Evolutionary conservation across 2,329 filamentous ascomycete species (phyloP).

Genomic region (Claviceps monticola): DNA sequence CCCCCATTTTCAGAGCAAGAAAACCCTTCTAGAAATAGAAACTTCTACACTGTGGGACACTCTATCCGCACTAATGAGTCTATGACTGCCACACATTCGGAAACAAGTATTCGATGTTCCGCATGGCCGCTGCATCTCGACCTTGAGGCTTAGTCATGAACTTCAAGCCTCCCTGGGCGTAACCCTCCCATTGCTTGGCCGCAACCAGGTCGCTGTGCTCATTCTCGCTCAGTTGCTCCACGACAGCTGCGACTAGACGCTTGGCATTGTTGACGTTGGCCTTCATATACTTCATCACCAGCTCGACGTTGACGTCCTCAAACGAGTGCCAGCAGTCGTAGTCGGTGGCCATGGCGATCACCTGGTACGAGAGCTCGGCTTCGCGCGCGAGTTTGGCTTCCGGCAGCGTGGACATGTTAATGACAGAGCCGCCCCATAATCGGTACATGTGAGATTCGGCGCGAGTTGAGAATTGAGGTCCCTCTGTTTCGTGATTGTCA

Average conservation of each 20-base stretch:
- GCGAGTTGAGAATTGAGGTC: constrained; percentile 94
- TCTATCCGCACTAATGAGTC: background rate
- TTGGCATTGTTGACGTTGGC: constrained; percentile 82
- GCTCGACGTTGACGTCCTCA: constrained; percentile 81
- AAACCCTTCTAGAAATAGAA: background rate
- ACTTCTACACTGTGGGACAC: background rate
- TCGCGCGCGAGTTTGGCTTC: constrained; percentile 94
- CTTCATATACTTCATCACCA: constrained; percentile 95
- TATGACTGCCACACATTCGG: constrained; percentile 54
- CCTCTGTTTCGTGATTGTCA: constrained; percentile 42
- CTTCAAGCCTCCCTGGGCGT: constrained; percentile 61
- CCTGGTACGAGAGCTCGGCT: constrained; percentile 92
- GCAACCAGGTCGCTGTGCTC: constrained; percentile 62
- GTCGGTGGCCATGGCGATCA: constrained; percentile 99
- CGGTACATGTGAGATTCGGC: constrained; percentile 95
- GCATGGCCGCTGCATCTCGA: constrained; percentile 57
- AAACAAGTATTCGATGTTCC: constrained; percentile 78
- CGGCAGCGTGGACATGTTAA: constrained; percentile 95
- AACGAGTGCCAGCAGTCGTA: constrained; percentile 94
- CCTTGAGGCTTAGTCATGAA: constrained; percentile 72
- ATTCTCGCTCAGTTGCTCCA: constrained; percentile 70
- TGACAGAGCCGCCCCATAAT: constrained; percentile 81
- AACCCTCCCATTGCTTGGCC: constrained; percentile 70
- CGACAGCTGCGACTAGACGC: constrained; percentile 68
- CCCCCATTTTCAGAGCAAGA: background rate